A percentile compares a stretch with the other conserved stretches of the same genome.
Conservation (phyloP, 805 yeast species). For the Metschnikowia bowlesiae region DNA sequence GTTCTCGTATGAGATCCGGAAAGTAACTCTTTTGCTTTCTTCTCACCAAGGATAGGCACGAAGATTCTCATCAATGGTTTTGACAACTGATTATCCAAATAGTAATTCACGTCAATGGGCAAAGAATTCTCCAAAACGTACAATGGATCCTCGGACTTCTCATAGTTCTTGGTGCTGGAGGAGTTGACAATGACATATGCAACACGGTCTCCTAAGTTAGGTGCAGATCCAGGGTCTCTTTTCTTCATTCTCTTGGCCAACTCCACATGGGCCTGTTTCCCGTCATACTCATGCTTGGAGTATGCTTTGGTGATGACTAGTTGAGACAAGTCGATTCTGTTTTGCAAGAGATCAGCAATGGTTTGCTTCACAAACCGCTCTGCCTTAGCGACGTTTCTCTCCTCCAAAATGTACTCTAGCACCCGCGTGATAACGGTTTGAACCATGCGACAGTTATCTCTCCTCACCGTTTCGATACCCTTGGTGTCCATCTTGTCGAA, state of each 20-base stretch:
- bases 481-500: conserved; percentile 97
- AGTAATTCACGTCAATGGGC: conserved; percentile 92
- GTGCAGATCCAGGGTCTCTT: conserved; percentile 97
- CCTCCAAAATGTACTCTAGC: conserved; percentile 76
- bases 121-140: conserved; percentile 87
- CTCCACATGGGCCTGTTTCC: conserved; percentile 96
- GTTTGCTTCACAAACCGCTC: conserved; percentile 79
- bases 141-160: conserved; percentile 94
- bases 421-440: conserved; percentile 93
- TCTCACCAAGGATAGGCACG: conserved; percentile 90
- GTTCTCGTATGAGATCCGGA: conserved; percentile 83
- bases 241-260: conserved; percentile 93
- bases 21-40: conserved; percentile 71
- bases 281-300: conserved; percentile 85
- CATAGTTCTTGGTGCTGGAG: conserved; percentile 82
- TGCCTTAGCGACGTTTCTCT: conserved; percentile 81
- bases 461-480: conserved; percentile 96
- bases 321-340: conserved; percentile 87
- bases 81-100: conserved; percentile 85
- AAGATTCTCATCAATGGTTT: conserved; percentile 92
- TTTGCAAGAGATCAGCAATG: conserved; percentile 85
- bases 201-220: conserved; percentile 94
- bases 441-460: conserved; percentile 94
- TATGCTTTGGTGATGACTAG: conserved; percentile 91
- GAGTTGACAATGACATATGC: conserved; percentile 88